phyloP scores from a whole-genome alignment of 768 basidiomycete genomes.

The Mycena olivaceomarginata region DNA sequence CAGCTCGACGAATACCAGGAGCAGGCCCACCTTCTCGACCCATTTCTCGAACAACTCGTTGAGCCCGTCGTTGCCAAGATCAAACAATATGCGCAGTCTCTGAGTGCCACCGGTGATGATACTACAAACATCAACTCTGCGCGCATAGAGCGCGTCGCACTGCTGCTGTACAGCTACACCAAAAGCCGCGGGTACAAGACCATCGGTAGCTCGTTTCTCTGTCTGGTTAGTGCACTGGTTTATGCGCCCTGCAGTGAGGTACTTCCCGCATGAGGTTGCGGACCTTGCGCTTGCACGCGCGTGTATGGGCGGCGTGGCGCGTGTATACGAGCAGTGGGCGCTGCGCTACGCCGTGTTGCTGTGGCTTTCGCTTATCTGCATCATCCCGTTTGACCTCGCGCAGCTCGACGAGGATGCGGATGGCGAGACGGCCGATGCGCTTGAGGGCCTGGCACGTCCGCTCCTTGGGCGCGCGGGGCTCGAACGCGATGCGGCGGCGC shows the following conservation, averaged over 20 bases:
- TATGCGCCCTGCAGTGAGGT: constrained; percentile 76
- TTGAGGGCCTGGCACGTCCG: constrained; percentile 76
- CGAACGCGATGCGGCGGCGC: constrained; percentile 89
- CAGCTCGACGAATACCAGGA: constrained; percentile 95
- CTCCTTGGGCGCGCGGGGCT: constrained; percentile 83
- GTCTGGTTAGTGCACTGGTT: constrained; percentile 32
- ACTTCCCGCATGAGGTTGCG: constrained; percentile 94
- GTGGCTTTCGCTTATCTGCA: constrained; percentile 96
- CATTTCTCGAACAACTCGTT: constrained; percentile 88
- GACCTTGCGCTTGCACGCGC: constrained; percentile 87
- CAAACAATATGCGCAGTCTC: constrained; percentile 71
- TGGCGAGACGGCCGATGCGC: constrained; percentile 72
- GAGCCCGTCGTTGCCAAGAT: constrained; percentile 82
- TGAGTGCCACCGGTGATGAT: constrained; percentile 54
- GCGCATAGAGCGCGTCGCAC: constrained; percentile 72
- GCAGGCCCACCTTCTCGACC: constrained; percentile 94
- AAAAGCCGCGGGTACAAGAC: constrained; percentile 95
- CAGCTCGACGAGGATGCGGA: constrained; percentile 84
- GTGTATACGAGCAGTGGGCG: constrained; percentile 78
- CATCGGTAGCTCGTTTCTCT: constrained; percentile 77
- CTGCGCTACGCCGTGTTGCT: constrained; percentile 89
- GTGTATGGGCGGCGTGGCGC: constrained; percentile 73
- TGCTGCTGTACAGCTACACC: constrained; percentile 85
- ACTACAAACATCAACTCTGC: constrained; percentile 35
- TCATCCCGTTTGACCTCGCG: constrained; percentile 93